Conservation (phyloP, 2,329 filamentous ascomycete genomes). For the Lasiodiplodia sp. region DNA sequence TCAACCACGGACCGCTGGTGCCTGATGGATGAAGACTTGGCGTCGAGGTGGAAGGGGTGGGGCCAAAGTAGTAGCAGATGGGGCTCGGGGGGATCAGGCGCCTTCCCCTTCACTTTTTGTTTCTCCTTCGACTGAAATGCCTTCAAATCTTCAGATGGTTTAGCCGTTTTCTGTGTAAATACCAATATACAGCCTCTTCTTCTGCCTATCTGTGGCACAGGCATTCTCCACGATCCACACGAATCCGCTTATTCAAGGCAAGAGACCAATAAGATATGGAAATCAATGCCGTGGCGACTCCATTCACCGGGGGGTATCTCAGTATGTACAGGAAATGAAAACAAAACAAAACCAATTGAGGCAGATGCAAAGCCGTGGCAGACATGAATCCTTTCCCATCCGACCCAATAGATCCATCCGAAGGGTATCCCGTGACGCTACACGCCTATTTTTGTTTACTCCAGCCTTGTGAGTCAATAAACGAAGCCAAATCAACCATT, state of each 20-base stretch:
- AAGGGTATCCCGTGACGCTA: neutral
- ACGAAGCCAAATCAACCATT: neutral
- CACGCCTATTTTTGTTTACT: neutral
- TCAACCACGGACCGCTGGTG: neutral
- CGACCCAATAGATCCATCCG: neutral
- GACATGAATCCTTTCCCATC: neutral
- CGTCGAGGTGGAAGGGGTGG: neutral
- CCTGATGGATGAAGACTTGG: conserved; percentile 6
- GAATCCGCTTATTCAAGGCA: neutral
- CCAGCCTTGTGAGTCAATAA: neutral
- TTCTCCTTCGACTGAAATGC: neutral
- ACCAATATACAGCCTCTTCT: conserved; percentile 15
- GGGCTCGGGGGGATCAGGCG: neutral
- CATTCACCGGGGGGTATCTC: neutral
- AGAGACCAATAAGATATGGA: neutral
- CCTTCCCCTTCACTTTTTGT: neutral
- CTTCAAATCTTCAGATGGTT: neutral
- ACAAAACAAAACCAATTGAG: neutral
- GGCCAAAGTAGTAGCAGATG: neutral
- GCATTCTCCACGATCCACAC: neutral
- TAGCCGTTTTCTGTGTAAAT: conserved; percentile 3
- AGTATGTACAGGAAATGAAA: neutral
- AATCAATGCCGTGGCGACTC: neutral
- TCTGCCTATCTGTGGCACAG: neutral
- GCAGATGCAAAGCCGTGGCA: neutral